Base-by-base conservation (phyloP, 2,329 filamentous ascomycete genomes). In the Sporothrix pseudoabietina region DNA sequence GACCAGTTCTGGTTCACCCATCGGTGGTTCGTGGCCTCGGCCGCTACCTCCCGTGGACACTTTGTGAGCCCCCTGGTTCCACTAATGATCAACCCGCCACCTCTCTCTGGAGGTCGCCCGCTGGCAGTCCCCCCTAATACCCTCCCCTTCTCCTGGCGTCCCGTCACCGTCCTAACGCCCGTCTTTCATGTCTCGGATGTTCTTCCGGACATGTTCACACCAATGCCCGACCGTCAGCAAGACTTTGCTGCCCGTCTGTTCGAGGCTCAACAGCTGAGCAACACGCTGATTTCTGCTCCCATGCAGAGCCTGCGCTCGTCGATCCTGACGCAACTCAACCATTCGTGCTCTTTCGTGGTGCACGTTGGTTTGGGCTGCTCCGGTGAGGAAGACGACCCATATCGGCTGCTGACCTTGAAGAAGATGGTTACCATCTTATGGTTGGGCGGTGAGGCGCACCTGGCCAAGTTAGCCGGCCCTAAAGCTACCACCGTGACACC, bases 351-450 rank as follows among this genome's bases (percentile, higher is more conserved):
- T 19, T 44, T 71, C 7, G 26, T 39, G 70, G 44, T 72, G 59
- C 71, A 72, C 47, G n/a, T 72, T 22, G 71, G 57, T 47, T 30
- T 66, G 10, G n/a, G 22, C 30, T 35, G 26, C 14, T 10, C 22
- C 22, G 16, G 12, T 32, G 47, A 55, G 30, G 16, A 39, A 12
- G 35, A 49, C 22, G 10, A 71, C 57, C 14, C 32, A 22, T 6
- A 12, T 19, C 41, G 22, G 6, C 71, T 73, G 32, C 30, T 61
- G 52, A 22, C 65, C 4, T 44, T 73, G 9, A 73, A 73, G 54
- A 69, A 70, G 44, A 10, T 73, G 39, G 71, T 32, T 4, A 63
- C 65, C 1, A 16, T 73, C 9, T 52, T 73, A 10, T 63, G 65
- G 61, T 44, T 72, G n/a, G 63, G 41, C 12, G 71, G 39, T 26